Conservation (phyloP, 2,329 filamentous ascomycete genomes). For the Aspergillus cejpii region DNA sequence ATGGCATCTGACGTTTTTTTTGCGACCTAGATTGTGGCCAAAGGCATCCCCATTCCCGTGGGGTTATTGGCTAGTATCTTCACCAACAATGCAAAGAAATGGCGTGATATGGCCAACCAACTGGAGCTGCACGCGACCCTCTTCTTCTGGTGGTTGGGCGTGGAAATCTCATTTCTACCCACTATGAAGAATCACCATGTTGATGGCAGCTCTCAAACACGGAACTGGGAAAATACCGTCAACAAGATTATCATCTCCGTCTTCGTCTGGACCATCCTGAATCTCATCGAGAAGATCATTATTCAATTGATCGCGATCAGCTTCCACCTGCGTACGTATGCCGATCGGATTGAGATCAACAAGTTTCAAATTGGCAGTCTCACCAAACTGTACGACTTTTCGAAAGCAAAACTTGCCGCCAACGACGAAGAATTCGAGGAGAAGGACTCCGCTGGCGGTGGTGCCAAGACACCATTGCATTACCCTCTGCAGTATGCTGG, state of each 20-base stretch:
- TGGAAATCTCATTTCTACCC: conserved; percentile 77
- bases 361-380: conserved; percentile 75
- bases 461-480: conserved; percentile 66
- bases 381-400: conserved; percentile 59
- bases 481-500: conserved; percentile 64
- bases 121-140: conserved; percentile 78
- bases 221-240: conserved; percentile 66
- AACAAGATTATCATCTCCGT: conserved; percentile 81
- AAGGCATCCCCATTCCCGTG: conserved; percentile 56
- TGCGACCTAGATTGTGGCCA: conserved; percentile 50
- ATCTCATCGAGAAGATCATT: conserved; percentile 84
- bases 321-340: conserved; percentile 86
- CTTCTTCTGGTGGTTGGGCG: conserved; percentile 86
- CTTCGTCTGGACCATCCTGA: conserved; percentile 73
- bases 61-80: conserved; percentile 63
- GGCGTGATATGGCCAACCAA: conserved; percentile 79
- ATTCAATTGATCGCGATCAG: conserved; percentile 92
- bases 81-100: conserved; percentile 86
- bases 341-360: conserved; percentile 83
- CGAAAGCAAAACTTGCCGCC: conserved; percentile 57
- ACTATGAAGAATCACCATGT: conserved; percentile 64
- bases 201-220: conserved; percentile 47
- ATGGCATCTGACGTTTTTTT: neutral
- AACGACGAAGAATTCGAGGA: conserved; percentile 72
- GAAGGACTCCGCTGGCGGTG: conserved; percentile 45